Percentiles rank a stretch among this genome's conserved stretches.
These are phyloP conservation scores for Geotrichum ghanense DNA, from an alignment of 805 yeast species.

Conservation along the genomic window DNA sequence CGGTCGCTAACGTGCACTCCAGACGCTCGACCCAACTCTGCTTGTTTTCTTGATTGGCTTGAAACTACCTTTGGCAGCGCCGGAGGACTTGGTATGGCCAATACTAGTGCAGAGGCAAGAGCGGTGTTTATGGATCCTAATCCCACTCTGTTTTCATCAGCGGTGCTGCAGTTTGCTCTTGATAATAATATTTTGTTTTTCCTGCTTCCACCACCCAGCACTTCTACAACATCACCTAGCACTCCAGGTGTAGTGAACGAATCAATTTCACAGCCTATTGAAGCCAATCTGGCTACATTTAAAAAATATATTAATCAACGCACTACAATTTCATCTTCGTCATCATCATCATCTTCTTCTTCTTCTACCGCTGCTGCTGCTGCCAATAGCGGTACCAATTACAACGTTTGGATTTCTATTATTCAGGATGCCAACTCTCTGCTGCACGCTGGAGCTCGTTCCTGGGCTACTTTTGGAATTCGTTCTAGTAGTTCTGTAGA, in stretches of 20 bases:
- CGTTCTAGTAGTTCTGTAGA: neutral
- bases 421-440: neutral
- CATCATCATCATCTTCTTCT: no score
- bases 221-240: neutral
- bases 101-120: neutral
- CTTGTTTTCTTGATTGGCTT: neutral
- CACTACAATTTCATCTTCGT: neutral
- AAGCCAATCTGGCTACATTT: neutral
- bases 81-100: neutral
- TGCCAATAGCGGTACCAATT: no score
- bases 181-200: neutral
- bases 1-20: neutral
- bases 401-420: neutral
- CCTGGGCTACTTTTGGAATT: neutral
- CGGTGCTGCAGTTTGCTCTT: neutral
- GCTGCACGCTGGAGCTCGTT: neutral
- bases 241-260: no score
- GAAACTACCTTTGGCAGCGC: neutral
- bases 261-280: constrained; percentile 1
- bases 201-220: neutral
- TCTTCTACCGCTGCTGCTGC: no score
- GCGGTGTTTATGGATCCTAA: neutral
- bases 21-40: neutral
- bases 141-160: neutral
- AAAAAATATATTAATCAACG: neutral